phyloP scores from a whole-genome alignment of 139 green algal genomes.

The Pleodorina starrii region DNA sequence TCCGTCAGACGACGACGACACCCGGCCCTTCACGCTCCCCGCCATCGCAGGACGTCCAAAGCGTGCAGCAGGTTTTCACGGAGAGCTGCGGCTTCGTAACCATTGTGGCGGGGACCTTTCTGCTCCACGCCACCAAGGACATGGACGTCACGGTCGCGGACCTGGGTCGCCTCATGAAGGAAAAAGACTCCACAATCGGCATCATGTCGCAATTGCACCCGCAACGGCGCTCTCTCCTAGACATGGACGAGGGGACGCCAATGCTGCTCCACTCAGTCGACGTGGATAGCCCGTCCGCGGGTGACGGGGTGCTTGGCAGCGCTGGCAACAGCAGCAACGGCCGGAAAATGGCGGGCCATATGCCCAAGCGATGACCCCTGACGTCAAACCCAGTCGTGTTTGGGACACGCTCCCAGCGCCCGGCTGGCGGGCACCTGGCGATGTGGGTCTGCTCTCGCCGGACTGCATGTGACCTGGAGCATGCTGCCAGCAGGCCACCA shows the following conservation, averaged over 20 bases:
- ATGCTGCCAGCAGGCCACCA: no score
- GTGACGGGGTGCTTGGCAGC: neutral
- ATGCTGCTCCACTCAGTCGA: conserved; percentile 31
- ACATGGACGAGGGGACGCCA: neutral
- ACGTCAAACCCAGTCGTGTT: neutral
- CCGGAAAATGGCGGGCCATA: neutral
- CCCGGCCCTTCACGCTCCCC: no score
- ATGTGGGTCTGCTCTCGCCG: no score
- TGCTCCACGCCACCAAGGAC: conserved; percentile 92
- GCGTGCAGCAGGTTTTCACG: conserved; percentile 74
- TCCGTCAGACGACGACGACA: no score
- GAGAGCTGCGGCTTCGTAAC: conserved; percentile 94
- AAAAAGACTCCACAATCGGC: conserved; percentile 31
- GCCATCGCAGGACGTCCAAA: conserved; percentile 80
- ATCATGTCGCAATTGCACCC: neutral
- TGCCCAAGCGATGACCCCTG: conserved; percentile 18
- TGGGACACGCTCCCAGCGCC: no score
- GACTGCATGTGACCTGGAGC: no score
- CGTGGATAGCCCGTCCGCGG: neutral
- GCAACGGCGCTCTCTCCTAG: neutral
- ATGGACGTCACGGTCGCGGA: conserved; percentile 33
- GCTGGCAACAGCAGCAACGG: neutral
- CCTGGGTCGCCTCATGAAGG: conserved; percentile 39
- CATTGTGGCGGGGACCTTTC: conserved; percentile 94
- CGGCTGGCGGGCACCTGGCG: no score